Evolutionary conservation across 208 protist genomes (phyloP).

Genomic region (Crithidia acanthocephali): DNA sequence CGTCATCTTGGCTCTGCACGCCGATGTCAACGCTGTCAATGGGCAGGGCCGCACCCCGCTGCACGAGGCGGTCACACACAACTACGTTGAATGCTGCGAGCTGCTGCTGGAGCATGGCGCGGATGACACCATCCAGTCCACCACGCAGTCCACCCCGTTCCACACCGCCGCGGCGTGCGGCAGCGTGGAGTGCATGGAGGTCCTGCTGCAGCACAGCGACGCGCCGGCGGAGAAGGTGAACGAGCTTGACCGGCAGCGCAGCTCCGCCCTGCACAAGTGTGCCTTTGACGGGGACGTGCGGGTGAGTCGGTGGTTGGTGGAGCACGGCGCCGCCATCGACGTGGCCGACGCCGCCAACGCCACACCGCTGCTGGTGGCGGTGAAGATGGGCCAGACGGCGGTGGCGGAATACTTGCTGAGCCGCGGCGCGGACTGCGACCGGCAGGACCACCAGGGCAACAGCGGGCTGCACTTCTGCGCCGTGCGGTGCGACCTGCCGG

Average conservation of each 20-base stretch:
- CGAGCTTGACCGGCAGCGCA: slow-evolving; percentile 81
- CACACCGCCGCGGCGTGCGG: slow-evolving; percentile 90
- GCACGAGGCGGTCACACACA: slow-evolving; percentile 86
- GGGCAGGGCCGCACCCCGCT: slow-evolving; percentile 87
- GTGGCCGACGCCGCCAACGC: slow-evolving; percentile 64
- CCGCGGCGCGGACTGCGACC: slow-evolving; percentile 73
- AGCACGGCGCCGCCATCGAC: slow-evolving; percentile 88
- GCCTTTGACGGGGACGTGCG: slow-evolving; percentile 90
- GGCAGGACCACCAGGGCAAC: slow-evolving; percentile 80
- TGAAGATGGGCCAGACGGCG: slow-evolving; percentile 90
- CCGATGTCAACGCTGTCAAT: slow-evolving; percentile 81
- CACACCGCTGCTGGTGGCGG: slow-evolving; percentile 88
- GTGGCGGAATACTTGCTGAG: slow-evolving; percentile 80
- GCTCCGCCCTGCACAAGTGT: slow-evolving; percentile 91
- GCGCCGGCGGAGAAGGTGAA: slow-evolving; percentile 77
- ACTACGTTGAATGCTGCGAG: slow-evolving; percentile 83
- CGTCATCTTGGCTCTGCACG: slow-evolving; percentile 67
- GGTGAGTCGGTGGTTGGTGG: slow-evolving; percentile 87
- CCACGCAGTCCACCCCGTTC: slow-evolving; percentile 90
- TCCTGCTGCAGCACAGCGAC: slow-evolving; percentile 74
- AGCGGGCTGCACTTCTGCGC: slow-evolving; percentile 85
- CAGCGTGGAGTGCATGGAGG: slow-evolving; percentile 90
- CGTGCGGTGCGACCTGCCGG: slow-evolving; percentile 81
- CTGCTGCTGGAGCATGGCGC: slow-evolving; percentile 79
- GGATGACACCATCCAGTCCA: slow-evolving; percentile 83